A percentile compares a stretch with the other conserved stretches of the same genome.
These are phyloP conservation scores for Cinnamomum micranthum DNA, from an alignment of 164 flowering plant species.

Conservation along the genomic window DNA sequence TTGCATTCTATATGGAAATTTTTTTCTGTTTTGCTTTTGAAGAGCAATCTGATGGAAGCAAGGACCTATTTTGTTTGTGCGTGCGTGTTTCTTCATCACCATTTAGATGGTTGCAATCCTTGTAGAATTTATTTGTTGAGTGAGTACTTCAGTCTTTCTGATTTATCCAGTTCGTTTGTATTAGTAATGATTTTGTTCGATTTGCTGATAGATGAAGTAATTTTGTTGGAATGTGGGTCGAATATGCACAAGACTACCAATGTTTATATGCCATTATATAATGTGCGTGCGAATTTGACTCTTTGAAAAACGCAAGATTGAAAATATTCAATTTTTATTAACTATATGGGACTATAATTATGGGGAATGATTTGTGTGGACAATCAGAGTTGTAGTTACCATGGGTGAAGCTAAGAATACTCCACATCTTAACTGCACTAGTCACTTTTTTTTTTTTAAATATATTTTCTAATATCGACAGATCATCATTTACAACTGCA, in stretches of 20 bases:
- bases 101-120: not conserved
- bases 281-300: not conserved
- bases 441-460: not conserved
- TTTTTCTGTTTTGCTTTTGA: not conserved
- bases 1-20: not conserved
- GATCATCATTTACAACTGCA: not conserved
- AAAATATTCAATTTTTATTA: too few species aligned
- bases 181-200: not conserved
- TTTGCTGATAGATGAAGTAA: too few species aligned
- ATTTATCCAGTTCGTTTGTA: not conserved
- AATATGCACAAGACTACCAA: not conserved
- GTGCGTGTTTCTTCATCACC: too few species aligned
- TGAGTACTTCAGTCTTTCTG: not conserved
- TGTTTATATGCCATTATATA: too few species aligned
- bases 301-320: too few species aligned
- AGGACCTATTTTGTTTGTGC: too few species aligned
- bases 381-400: not conserved
- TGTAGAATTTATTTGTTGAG: not conserved
- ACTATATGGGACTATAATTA: not conserved
- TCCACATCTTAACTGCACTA: not conserved
- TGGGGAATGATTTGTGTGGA: not conserved
- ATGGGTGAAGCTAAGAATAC: not conserved
- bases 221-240: not conserved
- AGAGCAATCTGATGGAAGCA: slow-evolving; percentile 2
- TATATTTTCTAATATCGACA: too few species aligned